phyloP scores from a whole-genome alignment of 2,329 filamentous ascomycete genomes.

The Lecanicillium sp. region DNA sequence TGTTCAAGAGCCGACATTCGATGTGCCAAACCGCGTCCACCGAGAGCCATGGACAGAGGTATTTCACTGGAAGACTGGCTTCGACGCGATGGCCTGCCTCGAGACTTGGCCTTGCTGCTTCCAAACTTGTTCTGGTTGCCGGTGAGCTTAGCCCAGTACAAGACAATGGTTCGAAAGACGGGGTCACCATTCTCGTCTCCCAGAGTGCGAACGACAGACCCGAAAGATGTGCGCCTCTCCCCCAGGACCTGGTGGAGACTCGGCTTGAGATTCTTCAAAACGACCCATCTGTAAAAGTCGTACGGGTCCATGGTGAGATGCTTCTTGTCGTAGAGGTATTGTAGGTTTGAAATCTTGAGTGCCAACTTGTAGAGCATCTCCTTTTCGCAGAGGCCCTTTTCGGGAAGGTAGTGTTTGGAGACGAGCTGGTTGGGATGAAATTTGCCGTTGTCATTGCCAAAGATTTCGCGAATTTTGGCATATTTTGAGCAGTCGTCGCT shows the following conservation, averaged over 20 bases:
- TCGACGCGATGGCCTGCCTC: no score
- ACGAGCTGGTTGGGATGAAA: conserved; percentile 35
- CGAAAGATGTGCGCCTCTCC: not conserved
- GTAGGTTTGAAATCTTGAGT: conserved; percentile 28
- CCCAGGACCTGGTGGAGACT: not conserved
- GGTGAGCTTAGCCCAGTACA: conserved; percentile 23
- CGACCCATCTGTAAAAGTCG: conserved; percentile 29
- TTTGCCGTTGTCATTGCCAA: conserved; percentile 19
- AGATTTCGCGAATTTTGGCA: conserved; percentile 29
- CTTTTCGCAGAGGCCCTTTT: conserved; percentile 27
- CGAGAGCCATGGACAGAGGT: no score
- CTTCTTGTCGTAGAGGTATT: conserved; percentile 19
- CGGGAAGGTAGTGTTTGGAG: conserved; percentile 26
- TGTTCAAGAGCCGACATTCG: no score
- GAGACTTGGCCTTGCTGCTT: conserved; percentile 13
- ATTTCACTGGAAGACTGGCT: no score
- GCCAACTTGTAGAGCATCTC: conserved; percentile 32
- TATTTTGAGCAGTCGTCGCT: conserved; percentile 29
- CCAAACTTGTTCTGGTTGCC: conserved; percentile 18
- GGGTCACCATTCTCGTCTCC: conserved; percentile 20
- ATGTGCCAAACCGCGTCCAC: no score
- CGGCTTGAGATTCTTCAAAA: conserved; percentile 1
- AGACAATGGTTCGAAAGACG: conserved; percentile 23
- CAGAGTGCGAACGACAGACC: conserved; percentile 14
- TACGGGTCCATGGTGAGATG: conserved; percentile 31